phyloP scores from a whole-genome alignment of 345 rosid genomes.

The Mangifera indica region DNA sequence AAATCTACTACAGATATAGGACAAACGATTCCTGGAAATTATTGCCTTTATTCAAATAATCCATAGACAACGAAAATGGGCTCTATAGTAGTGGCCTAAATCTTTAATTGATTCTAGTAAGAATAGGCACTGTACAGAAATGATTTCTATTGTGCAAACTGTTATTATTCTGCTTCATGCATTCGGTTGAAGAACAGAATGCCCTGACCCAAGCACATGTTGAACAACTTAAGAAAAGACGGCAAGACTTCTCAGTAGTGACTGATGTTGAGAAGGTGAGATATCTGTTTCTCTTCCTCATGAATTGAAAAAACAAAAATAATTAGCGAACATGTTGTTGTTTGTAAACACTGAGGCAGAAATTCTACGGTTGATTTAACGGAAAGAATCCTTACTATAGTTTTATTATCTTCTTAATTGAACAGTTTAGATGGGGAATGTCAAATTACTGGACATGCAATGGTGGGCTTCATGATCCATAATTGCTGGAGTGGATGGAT shows the following conservation, averaged over 20 bases:
- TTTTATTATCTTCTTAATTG: constrained; percentile 1
- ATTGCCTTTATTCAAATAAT: too few species aligned
- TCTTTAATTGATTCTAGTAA: neutral
- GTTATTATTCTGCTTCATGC: constrained; percentile 12
- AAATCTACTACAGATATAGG: neutral
- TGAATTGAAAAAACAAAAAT: neutral
- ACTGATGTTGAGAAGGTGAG: constrained; percentile 46
- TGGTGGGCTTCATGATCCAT: constrained; percentile 10
- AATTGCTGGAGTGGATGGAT: neutral
- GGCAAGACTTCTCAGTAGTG: constrained; percentile 34
- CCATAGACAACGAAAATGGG: neutral
- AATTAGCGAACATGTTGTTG: neutral
- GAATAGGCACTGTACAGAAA: neutral
- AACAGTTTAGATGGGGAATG: constrained; percentile 44
- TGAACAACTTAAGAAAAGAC: constrained; percentile 41
- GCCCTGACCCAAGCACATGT: constrained; percentile 39
- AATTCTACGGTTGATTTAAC: constrained; percentile 1
- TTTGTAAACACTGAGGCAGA: neutral
- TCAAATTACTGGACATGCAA: constrained; percentile 24
- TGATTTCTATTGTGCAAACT: neutral
- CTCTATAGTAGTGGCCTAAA: neutral
- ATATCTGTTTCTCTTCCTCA: neutral
- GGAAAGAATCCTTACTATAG: neutral
- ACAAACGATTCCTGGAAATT: neutral
- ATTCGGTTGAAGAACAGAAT: constrained; percentile 65